These are phyloP conservation scores for Inga leiocalycina DNA, from an alignment of 306 rosid species.

Conservation along the genomic window DNA sequence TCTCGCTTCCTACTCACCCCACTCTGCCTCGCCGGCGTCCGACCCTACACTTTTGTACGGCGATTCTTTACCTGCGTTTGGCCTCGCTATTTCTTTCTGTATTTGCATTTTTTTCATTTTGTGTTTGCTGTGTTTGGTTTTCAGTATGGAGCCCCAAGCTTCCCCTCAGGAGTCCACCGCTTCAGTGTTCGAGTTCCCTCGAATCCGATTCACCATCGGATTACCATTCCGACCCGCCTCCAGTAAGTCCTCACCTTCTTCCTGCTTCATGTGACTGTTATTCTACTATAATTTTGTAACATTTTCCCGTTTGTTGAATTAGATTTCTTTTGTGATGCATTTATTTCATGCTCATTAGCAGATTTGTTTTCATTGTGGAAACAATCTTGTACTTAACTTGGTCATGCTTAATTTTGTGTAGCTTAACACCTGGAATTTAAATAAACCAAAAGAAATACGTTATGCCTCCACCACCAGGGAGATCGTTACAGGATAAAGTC, in stretches of 20 bases:
- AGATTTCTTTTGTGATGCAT: not conserved
- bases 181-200: conserved; percentile 32
- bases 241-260: conserved; percentile 36
- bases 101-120: not conserved
- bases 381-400: not conserved
- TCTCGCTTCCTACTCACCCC: conserved; percentile 25
- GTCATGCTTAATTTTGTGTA: too few relatives aligned
- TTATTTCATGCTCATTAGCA: not conserved
- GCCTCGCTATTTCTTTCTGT: not conserved
- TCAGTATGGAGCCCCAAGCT: conserved; percentile 30
- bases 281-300: not conserved
- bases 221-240: conserved; percentile 32
- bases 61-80: not conserved
- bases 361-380: not conserved
- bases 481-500: not conserved
- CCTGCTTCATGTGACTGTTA: not conserved
- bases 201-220: conserved; percentile 42
- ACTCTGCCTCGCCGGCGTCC: conserved; percentile 18
- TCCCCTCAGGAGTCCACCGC: conserved; percentile 42
- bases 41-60: not conserved
- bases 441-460: not conserved
- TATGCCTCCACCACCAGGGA: not conserved
- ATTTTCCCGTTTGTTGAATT: not conserved
- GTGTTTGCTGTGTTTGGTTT: conserved; percentile 1
- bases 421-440: not conserved